A percentile compares a stretch with the other conserved stretches of the same genome.
These are phyloP conservation scores for Colletotrichum liaoningense DNA, from an alignment of 2,329 filamentous ascomycete genomes.

Conservation along the genomic window DNA sequence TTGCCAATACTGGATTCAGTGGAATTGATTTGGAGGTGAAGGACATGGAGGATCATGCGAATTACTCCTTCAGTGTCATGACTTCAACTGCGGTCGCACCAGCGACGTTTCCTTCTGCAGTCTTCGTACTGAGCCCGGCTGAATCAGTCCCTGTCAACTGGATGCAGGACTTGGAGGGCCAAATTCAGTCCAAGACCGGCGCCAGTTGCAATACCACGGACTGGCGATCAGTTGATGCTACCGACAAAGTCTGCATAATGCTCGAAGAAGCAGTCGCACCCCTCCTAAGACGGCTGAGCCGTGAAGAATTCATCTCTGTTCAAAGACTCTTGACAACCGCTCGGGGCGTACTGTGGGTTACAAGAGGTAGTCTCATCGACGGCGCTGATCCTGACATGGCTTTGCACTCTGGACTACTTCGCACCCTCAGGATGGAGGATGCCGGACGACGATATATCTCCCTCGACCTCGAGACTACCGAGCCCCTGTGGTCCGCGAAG, in stretches of 20 bases:
- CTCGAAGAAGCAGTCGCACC: constrained; percentile 11
- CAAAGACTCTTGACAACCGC: constrained; percentile 7
- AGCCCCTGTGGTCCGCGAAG: background rate
- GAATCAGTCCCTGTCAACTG: background rate
- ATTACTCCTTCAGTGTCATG: constrained; percentile 30
- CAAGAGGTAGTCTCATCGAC: background rate
- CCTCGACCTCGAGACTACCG: constrained; percentile 14
- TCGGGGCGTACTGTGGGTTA: constrained; percentile 22
- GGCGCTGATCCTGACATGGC: constrained; percentile 1
- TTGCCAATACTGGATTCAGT: constrained; percentile 20
- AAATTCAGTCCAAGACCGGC: background rate
- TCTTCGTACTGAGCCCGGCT: background rate
- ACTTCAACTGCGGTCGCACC: background rate
- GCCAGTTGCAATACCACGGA: background rate
- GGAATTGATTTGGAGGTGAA: constrained; percentile 25
- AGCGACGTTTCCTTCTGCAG: background rate
- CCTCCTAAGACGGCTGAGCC: background rate
- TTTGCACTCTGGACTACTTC: constrained; percentile 23
- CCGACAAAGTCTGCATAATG: constrained; percentile 19
- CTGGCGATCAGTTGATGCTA: constrained; percentile 2
- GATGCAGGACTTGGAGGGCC: background rate
- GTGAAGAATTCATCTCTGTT: background rate
- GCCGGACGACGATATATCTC: constrained; percentile 27
- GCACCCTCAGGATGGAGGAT: constrained; percentile 34
- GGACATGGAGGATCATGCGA: constrained; percentile 11